These are phyloP conservation scores for Colletotrichum sp. DNA, from an alignment of 2,329 filamentous ascomycete genomes.

Conservation along the genomic window DNA sequence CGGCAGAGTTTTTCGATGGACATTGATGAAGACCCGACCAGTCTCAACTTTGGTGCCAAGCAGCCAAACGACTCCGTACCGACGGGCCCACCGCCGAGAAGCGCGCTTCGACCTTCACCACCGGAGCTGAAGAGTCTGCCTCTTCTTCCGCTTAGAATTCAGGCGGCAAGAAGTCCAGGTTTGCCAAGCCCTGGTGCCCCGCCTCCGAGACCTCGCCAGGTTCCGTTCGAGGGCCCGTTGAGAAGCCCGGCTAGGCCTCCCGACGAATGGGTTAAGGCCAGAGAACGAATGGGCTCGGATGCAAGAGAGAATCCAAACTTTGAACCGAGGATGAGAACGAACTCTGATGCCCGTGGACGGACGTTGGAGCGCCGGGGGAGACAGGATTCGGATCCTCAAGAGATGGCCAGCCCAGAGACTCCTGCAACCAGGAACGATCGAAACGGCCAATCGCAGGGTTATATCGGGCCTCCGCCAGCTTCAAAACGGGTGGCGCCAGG, in stretches of 20 bases:
- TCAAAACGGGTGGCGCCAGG: constrained; percentile 1
- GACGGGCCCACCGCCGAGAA: constrained; percentile 15
- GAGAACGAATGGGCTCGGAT: background rate
- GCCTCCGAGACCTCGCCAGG: constrained; percentile 1
- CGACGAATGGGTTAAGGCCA: background rate
- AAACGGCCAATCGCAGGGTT: background rate
- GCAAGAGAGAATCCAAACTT: background rate
- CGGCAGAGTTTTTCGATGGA: constrained; percentile 55
- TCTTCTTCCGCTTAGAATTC: background rate
- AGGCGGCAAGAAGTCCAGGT: background rate
- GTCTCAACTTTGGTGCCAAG: background rate
- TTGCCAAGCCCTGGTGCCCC: background rate
- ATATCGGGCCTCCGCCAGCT: constrained; percentile 8
- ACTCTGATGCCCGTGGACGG: background rate
- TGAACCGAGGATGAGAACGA: background rate
- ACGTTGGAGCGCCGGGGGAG: background rate
- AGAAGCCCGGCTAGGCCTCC: background rate
- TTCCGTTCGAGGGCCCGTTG: constrained; percentile 7
- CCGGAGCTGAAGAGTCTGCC: constrained; percentile 1
- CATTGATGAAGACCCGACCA: constrained; percentile 37
- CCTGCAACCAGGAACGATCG: background rate
- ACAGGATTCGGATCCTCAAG: background rate
- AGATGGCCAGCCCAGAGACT: background rate
- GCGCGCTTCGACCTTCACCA: constrained; percentile 14
- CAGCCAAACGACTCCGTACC: background rate